Evolutionary conservation across 148 eudicot genomes (phyloP), one percentile per base, ranked within the genome.

Genomic region (Dysphania ambrosioides): DNA sequence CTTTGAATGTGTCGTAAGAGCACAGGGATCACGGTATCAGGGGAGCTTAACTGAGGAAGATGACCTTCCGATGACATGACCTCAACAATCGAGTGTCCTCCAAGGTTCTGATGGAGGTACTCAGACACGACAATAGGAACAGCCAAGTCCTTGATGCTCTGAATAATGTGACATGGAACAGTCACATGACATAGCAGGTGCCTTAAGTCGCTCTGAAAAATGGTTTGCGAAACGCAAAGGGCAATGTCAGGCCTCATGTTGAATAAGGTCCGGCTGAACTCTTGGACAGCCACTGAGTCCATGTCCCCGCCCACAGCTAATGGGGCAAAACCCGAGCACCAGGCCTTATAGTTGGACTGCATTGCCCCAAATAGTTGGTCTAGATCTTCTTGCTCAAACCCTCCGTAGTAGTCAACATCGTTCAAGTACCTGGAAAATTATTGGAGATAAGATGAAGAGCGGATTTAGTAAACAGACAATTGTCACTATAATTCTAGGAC

Each of bases 191-290:
- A 40, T 30, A 93, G 75, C 1, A 89, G 40, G 69, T 85, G 83
- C 65, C 98, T 85, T 8, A 83, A 62, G 60, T 93, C 98, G 34
- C 91, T 83, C 23, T 86, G 86, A 77, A 93, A 93, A 38, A 93
- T 91, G 58, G 85, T 89, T 58, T 82, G 91, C 0, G 87, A 82
- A 0, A 93, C 87, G 26, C 90, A 86, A 13, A 93, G 47, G 41
- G 97, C 97, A 1, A 93, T 93, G 72, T 93, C 98, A 0, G 98
- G 98, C 38, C 98, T 84, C 97, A 93, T 93, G 77, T 91, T 93
- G 87, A 93, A 93, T 32, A 93, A 60, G 9, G 97, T 93, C 38
- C 98, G 83, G 75, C 98, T 89, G 73, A 91, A 93, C 70, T 93
- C 98, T 74, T 93, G 98, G 47, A 93, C 94, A 24, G 92, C 90